Base-by-base conservation (phyloP, 371 early-diverging fungal genomes). In the Mucor saturninus region DNA sequence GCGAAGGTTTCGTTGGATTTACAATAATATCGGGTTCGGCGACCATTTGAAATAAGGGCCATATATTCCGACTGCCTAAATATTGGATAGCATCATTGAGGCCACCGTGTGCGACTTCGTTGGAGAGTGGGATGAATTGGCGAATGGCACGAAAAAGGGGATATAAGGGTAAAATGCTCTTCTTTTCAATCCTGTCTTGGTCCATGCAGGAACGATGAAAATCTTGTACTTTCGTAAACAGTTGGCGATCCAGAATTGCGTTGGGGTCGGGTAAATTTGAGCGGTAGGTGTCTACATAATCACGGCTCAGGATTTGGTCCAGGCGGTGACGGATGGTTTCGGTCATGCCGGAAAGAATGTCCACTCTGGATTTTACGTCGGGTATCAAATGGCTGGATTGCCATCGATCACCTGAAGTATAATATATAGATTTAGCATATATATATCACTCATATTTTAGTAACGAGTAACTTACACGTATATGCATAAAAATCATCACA, bases 141-240 rank as follows among this genome's bases (percentile, higher is more conserved):
- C 71, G 61, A 29, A 88, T 70, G 9, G 43, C 50, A 26, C 72
- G 64, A 15, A 84, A 63, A 7, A 80, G 43, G n/a, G 73, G 71
- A 26, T 73, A 65, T 2, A 87, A 56, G 2, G 81, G 80, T 10
- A 61, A 48, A 1, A 77, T 72, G 8, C 77, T 78, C 10, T 53
- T 39, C 29, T 62, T 45, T 21, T 65, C 65, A 45, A 64, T 64
- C 14, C 35, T 11, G 15, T 76, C 74, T 56, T 79, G 79, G 13
- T 87, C 72, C 81, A 87, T 79, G 60, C 87, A 87, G 10, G 85
- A 69, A 37, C 50, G 43, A 61, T 84, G 86, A 8, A 88, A 74
- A 5, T 64, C 62, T 28, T 64, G 65, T 14, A 86, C 59, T 65
- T 86, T 86, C 8, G 39, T 59, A 32, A 76, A 76, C 50, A 80